Conservation (phyloP, 2,329 filamentous ascomycete genomes). For the Pseudogymnoascus sp. region DNA sequence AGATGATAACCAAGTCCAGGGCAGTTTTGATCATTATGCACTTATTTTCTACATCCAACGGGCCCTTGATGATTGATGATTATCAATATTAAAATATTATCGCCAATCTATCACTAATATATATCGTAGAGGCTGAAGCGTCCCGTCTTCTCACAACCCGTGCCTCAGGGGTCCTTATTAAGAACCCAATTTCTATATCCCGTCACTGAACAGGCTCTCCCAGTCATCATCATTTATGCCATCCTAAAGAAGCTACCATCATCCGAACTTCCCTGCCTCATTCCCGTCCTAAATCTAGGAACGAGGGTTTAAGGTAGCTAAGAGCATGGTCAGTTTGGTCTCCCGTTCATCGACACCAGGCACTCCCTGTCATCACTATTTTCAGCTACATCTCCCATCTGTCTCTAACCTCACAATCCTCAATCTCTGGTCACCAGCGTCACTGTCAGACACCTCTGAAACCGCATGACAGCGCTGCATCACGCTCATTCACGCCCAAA, state of each 20-base stretch:
- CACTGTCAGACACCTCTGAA: neutral
- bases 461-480: neutral
- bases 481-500: neutral
- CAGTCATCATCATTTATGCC: neutral
- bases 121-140: neutral
- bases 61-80: neutral
- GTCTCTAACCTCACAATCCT: neutral
- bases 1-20: neutral
- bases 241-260: neutral
- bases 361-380: neutral
- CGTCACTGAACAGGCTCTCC: neutral
- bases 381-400: neutral
- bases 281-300: neutral
- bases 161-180: neutral
- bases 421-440: neutral
- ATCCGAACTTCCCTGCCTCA: neutral
- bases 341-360: conserved; percentile 1
- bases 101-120: conserved; percentile 5
- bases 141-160: neutral
- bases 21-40: neutral
- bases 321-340: neutral
- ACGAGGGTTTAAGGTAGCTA: neutral
- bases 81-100: neutral
- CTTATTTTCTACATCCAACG: neutral
- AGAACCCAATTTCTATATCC: neutral